Base-by-base conservation (phyloP, 2,329 filamentous ascomycete species). In the Ceratocystis lukuohia region DNA sequence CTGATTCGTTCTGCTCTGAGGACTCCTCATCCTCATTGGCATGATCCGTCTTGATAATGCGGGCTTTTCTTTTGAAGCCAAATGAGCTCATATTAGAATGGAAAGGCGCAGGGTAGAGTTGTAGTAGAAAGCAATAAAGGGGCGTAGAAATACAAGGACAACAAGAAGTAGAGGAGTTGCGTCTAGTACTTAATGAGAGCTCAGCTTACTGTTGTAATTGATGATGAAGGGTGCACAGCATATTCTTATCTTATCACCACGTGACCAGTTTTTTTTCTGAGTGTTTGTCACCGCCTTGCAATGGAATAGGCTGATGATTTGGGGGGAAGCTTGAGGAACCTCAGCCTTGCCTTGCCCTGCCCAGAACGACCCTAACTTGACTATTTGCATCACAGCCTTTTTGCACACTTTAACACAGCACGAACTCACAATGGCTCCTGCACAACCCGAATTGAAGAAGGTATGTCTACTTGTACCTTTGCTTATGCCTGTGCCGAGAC, bases 401-500 rank as follows among this genome's bases (percentile, higher is more conserved):
- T 67, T 67, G 30, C 22, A 28, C 50, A 57, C 25, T 50, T 5
- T 20, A 28, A 65, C 45, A 41, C 61, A 30, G 41, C 17, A 68
- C 50, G 22, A 65, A 41, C 57, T 66, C 56, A 88, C 81, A 71
- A 99, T 99, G 94, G 91, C 94, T 80, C 93, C 95, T 86, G 92
- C 94, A 76, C 94, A 97, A 80, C 94, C 94, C 73, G 95, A 99
- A 81, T 85, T 99, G 70, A 99, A 97, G 80, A 99, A 97, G 86
- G 94, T 95, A 78, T 30, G 33, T 17, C 12, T 71, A 15, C 20
- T 28, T 22, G 7, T 5, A 17, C 20, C 22, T n/a, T 10, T 17
- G 10, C 6, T 33, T 53, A 33, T 53, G 22, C 48, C 48, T 10
- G 7, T 44, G 25, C 30, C 30, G 44, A 15, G 22, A 37, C 37